Evolutionary conservation across 176 grass and related monocot genomes (phyloP), one percentile per base, ranked within the genome.

Genomic region (Eragrostis curvula): DNA sequence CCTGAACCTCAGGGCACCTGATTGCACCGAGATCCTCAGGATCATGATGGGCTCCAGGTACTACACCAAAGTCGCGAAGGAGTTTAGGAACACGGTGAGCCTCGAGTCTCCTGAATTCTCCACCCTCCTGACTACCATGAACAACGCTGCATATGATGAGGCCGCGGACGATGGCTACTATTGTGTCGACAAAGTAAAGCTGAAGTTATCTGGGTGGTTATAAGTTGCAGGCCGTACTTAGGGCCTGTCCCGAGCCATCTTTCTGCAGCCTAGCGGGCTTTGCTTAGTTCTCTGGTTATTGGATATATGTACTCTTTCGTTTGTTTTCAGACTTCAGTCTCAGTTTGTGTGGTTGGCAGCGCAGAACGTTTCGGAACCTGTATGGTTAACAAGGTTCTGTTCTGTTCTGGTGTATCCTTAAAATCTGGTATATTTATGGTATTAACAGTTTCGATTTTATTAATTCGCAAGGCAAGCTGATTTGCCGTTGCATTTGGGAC

Each of bases 131-230:
- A 81, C 70, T 10, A 63, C 80, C 39, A 76, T 93, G 65, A 79
- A 79, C 60, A 70, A 79, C 5, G 68, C 66, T 12, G 74, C 80
- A 49, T 65, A 84, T 9, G 20, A 58, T 8, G 25, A 47, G 21
- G 8, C 58, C 5, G 2, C 3, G 1, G 66, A 66, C 1, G 78
- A 89, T 27, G 80, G 81, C 83, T 40, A 80, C 57, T 90, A 87
- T 70, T 84, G 84, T 30, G 78, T 89, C 49, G 21, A 91, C 11
- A 86, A 89, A 27, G 86, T 92, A 7, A 75, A 79, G 76, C 58
- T 65, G 27, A 71, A 51, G 49, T 13, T 68, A 56, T 24, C 42
- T 71, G 73, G 70, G 68, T 66, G 85, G 61, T 49, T 56, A 68
- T 9, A 36, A 42, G 30, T 24, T 2, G 62, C 77, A 25, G 61